Conservation (phyloP, 1,139 yeast genomes). For the Geotrichum reessii region DNA sequence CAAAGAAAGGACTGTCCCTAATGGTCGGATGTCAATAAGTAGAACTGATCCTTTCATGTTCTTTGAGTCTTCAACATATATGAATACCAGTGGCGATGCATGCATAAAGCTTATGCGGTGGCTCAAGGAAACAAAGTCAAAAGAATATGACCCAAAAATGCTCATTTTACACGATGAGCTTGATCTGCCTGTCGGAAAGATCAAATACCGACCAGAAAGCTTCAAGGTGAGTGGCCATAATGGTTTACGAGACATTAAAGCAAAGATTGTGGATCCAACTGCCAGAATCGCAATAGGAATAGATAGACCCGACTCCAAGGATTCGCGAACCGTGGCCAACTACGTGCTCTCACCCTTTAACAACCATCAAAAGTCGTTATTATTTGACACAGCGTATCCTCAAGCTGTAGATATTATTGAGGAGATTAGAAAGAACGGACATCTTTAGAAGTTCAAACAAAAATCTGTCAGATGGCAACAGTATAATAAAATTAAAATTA, state of each 20-base stretch:
- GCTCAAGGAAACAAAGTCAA: conserved; percentile 29
- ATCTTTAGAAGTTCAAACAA: not conserved
- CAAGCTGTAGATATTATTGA: conserved; percentile 38
- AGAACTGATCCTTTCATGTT: conserved; percentile 27
- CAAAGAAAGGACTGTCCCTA: conserved; percentile 22
- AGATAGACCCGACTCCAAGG: conserved; percentile 51
- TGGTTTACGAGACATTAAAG: conserved; percentile 49
- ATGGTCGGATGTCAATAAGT: conserved; percentile 16
- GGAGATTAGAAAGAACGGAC: conserved; percentile 31
- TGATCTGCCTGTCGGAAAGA: conserved; percentile 56
- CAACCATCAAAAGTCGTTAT: conserved; percentile 35
- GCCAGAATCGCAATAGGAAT: conserved; percentile 65
- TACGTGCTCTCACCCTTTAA: conserved; percentile 53
- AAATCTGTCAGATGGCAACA: not conserved
- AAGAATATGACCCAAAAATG: conserved; percentile 37
- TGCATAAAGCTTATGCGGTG: conserved; percentile 40
- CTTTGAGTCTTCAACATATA: conserved; percentile 50
- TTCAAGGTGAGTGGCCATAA: conserved; percentile 73
- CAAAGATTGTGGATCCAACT: conserved; percentile 37
- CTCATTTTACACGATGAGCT: conserved; percentile 74
- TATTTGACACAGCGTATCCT: conserved; percentile 41
- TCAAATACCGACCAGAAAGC: conserved; percentile 51
- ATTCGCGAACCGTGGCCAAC: conserved; percentile 46
- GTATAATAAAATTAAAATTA: not conserved
- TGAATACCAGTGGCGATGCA: conserved; percentile 62